Percentiles rank a stretch among this genome's conserved stretches.
These are phyloP conservation scores for Pseudohyphozyma bogoriensis DNA, from an alignment of 768 basidiomycete genomes.

Conservation along the genomic window DNA sequence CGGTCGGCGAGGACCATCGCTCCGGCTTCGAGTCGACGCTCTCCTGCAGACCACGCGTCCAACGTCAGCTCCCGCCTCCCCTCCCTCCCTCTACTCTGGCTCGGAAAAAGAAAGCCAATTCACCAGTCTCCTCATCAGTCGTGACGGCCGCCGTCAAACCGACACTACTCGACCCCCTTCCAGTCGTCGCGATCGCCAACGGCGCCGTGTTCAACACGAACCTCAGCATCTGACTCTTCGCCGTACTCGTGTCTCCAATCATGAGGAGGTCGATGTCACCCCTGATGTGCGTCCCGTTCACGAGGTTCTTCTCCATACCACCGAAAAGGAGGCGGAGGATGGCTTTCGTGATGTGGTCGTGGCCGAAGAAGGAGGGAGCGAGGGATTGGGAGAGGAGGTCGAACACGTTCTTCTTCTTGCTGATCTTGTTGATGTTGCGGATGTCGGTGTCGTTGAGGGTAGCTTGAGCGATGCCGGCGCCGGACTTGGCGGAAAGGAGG, in stretches of 20 bases:
- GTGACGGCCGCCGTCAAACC: constrained; percentile 98
- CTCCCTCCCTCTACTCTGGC: background rate
- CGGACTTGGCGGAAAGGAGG: constrained; percentile 83
- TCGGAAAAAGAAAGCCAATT: constrained; percentile 8
- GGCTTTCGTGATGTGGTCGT: constrained; percentile 89
- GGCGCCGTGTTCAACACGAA: constrained; percentile 94
- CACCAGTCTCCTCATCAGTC: constrained; percentile 90
- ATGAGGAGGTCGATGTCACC: constrained; percentile 99
- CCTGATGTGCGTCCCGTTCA: constrained; percentile 95
- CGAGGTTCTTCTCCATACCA: constrained; percentile 93
- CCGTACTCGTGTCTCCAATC: constrained; percentile 99
- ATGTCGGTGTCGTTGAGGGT: constrained; percentile 87
- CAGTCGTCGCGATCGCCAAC: constrained; percentile 94
- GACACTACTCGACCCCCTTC: constrained; percentile 94
- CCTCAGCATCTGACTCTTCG: constrained; percentile 89
- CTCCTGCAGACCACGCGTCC: constrained; percentile 40
- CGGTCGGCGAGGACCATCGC: constrained; percentile 99
- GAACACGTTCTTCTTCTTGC: constrained; percentile 80
- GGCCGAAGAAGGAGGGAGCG: constrained; percentile 94
- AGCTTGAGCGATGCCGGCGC: constrained; percentile 88
- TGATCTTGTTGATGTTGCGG: constrained; percentile 85
- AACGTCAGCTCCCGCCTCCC: background rate
- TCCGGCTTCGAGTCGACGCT: constrained; percentile 90
- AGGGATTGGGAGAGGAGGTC: constrained; percentile 81
- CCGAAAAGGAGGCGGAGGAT: constrained; percentile 85